These are phyloP conservation scores for Aspergillus brasiliensis DNA, from an alignment of 2,329 filamentous ascomycete species.

Conservation along the genomic window DNA sequence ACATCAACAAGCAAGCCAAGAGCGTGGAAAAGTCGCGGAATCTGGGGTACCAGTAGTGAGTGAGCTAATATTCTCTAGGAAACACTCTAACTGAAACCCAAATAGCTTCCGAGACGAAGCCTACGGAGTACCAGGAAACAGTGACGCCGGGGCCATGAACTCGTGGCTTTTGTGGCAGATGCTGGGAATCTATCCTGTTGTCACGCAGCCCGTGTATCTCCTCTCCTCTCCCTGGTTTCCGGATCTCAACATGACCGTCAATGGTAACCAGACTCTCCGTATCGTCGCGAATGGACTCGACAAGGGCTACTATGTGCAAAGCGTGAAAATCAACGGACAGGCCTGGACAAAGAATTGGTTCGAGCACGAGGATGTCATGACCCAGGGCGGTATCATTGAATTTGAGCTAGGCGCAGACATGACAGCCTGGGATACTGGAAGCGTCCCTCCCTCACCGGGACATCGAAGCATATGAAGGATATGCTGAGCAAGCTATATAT, in stretches of 20 bases:
- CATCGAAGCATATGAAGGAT: constrained; percentile 26
- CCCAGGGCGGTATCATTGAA: constrained; percentile 50
- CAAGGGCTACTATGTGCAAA: constrained; percentile 55
- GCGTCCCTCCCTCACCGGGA: constrained; percentile 55
- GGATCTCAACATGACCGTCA: constrained; percentile 37
- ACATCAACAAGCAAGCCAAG: constrained; percentile 64
- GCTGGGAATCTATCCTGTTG: constrained; percentile 52
- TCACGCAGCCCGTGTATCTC: constrained; percentile 52
- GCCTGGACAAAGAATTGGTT: constrained; percentile 59
- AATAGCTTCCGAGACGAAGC: constrained; percentile 55
- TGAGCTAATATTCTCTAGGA: neutral
- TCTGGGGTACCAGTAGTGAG: constrained; percentile 57
- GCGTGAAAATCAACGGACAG: constrained; percentile 56
- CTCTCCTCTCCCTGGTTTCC: constrained; percentile 51
- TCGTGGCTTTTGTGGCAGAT: constrained; percentile 56
- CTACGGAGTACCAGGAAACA: constrained; percentile 67
- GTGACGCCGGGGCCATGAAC: constrained; percentile 61
- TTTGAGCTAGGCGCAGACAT: constrained; percentile 47
- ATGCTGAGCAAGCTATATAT: neutral
- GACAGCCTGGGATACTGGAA: constrained; percentile 52
- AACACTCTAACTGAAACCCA: neutral
- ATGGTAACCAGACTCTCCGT: constrained; percentile 39
- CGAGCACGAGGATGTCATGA: constrained; percentile 51
- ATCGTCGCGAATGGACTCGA: constrained; percentile 51
- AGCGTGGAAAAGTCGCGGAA: constrained; percentile 61